Percentiles rank a stretch among this genome's conserved stretches.
These are phyloP conservation scores for Penicillium verrucosum DNA, from an alignment of 2,329 filamentous ascomycete species.

Conservation along the genomic window DNA sequence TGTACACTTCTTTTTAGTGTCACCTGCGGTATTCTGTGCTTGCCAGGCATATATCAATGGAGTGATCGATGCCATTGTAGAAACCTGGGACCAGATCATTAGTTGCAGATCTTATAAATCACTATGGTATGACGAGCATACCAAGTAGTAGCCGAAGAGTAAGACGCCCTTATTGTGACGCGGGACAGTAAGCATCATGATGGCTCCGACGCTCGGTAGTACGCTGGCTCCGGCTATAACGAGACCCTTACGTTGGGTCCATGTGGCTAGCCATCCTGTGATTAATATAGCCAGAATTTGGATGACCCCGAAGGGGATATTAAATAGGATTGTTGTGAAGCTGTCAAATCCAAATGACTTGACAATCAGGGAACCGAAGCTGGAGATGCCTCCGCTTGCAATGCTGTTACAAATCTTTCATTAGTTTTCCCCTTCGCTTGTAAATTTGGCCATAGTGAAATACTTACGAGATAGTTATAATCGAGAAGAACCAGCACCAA, in stretches of 20 bases:
- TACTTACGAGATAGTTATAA: constrained; percentile 24
- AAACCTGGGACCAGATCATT: constrained; percentile 15
- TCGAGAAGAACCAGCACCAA: constrained; percentile 36
- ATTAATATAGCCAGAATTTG: constrained; percentile 38
- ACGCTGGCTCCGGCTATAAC: constrained; percentile 42
- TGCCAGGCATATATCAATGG: constrained; percentile 39
- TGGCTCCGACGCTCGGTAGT: constrained; percentile 42
- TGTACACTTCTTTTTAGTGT: constrained; percentile 39
- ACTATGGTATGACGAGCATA: constrained; percentile 16
- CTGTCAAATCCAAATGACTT: constrained; percentile 42
- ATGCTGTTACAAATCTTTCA: constrained; percentile 23
- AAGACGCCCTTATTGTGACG: constrained; percentile 48
- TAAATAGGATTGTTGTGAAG: constrained; percentile 43
- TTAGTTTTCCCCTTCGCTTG: neutral
- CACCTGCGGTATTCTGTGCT: constrained; percentile 37
- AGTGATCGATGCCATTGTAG: constrained; percentile 35
- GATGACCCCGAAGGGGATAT: constrained; percentile 41
- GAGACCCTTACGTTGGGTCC: constrained; percentile 44
- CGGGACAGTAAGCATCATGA: constrained; percentile 51
- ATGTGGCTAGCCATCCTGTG: constrained; percentile 41
- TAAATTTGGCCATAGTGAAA: neutral
- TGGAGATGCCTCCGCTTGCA: constrained; percentile 39
- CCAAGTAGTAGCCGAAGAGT: constrained; percentile 53
- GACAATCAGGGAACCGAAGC: constrained; percentile 43
- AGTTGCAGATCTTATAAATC: neutral